Evolutionary conservation across 1,284 basidiomycete genomes (phyloP), one percentile per base, ranked within the genome.

Genomic region (Ganoderma multipileum): DNA sequence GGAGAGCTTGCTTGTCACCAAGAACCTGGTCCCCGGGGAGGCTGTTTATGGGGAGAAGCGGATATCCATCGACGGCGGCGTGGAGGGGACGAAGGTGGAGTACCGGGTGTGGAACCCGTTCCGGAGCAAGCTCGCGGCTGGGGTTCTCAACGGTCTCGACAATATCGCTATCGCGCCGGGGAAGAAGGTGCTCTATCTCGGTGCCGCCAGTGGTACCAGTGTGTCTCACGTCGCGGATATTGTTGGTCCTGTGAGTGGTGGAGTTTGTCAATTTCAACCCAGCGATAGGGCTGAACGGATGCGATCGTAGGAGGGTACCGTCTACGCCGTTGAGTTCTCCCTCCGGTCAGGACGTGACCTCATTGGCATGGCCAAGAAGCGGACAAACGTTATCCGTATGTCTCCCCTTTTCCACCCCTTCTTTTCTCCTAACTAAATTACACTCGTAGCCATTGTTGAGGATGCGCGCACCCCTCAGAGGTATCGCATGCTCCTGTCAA

Each of bases 91-190:
- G 69, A 99, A 99, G 86, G 87, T 92, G 76, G 97, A 99, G 83
- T 99, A 99, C 84, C 89, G 97, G 71, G 98, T 99, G 42, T 99
- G 97, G 97, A 99, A 99, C 85, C 98, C 97, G 68, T 99, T 99
- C 91, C 89, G 98, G 75, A 93, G 90, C 79, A 99, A 99, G 87
- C 84, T 99, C 75, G 98, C 97, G 42, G 97, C 97, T 52, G 98
- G 97, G 84, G 95, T 99, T 65, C 86, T 99, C 68, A 96, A 96
- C 77, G 98, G 97, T 80, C 85, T 99, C 79, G 97, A 98, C 79
- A 84, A 96, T 75, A 96, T 99, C 75, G 96, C 90, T 84, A 97
- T 99, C 78, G 89, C 86, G 70, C 97, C 98, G 52, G 97, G 98
- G 74, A 92, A 92, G 78, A 99, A 98, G 86, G 97, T 99, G 55